Percentiles rank a stretch among this genome's conserved stretches.
Conservation (phyloP, 257 asterid species). For the Perilla frutescens region DNA sequence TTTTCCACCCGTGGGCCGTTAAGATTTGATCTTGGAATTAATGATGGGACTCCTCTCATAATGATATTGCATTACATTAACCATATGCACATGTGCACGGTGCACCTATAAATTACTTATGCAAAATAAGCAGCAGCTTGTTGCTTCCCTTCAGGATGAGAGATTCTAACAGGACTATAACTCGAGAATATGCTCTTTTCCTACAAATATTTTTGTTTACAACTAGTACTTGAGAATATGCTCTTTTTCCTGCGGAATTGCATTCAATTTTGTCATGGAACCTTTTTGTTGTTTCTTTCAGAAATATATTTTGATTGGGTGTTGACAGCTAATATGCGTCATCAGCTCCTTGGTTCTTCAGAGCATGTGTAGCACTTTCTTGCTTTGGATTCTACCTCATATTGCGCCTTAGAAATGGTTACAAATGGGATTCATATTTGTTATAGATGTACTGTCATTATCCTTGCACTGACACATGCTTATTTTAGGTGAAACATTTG, state of each 20-base stretch:
- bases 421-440: conserved; percentile 16
- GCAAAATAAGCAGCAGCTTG: conserved; percentile 13
- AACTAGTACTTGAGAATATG: neutral
- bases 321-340: conserved; percentile 15
- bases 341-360: neutral
- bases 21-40: conserved; percentile 4
- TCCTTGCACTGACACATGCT: conserved; percentile 26
- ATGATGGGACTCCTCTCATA: neutral
- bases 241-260: neutral
- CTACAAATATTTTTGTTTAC: neutral
- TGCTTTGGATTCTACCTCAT: conserved; percentile 29
- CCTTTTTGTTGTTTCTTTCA: neutral
- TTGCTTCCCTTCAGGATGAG: conserved; percentile 9
- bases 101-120: conserved; percentile 5
- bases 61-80: neutral
- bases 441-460: conserved; percentile 1
- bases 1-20: neutral
- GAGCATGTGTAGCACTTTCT: conserved; percentile 3
- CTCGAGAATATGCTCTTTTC: conserved; percentile 2
- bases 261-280: neutral
- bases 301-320: conserved; percentile 12
- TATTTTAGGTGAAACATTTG: conserved; percentile 87
- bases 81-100: neutral
- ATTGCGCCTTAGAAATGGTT: conserved; percentile 23
- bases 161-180: conserved; percentile 2